Base-by-base conservation (phyloP, 805 yeast genomes). In the Wickerhamomyces queroliae region DNA sequence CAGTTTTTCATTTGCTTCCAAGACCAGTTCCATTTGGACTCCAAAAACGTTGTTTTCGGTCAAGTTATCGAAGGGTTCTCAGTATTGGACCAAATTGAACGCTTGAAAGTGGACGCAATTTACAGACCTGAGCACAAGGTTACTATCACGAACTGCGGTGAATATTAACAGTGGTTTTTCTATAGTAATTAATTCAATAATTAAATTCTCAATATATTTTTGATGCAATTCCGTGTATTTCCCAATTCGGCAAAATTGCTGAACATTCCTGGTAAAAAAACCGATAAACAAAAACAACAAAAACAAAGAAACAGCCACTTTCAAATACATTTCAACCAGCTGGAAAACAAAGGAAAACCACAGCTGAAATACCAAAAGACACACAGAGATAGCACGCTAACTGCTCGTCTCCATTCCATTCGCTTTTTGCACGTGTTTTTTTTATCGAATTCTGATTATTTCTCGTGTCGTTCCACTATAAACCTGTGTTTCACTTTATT, bases 11-110 rank as follows among this genome's bases (percentile, higher is more conserved):
- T 70, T 36, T 63, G 65, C 33, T 46, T 58, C 24, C 55, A 47
- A 1, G 55, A 55, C 4, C 49, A 59, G 36, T 59, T 62, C 20
- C 66, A 64, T 44, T 50, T 72, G 36, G 72, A 72, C 46, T 67
- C 67, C 1, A 69, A 64, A 44, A 75, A 72, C 44, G 76, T 70
- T 10, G 77, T 73, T 1, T 72, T 73, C 50, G 78, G 78, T 1
- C 49, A 54, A 26, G 72, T 73, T 6, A 54, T 70, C 7, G 75
- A 67, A 36, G 78, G 78, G 2, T 47, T 48, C 25, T 56, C 50
- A 12, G 44, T 60, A 33, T 52, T 56, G 15, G 41, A 49, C 18
- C 40, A 45, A 25, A 48, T 62, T 3, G 60, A 56, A 17, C 43
- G 45, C 5, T 59, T 49, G 24, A 61, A 58, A 12, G 53, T 63